Conservation (phyloP, 805 yeast species). For the Jamesozyma rosinii region DNA sequence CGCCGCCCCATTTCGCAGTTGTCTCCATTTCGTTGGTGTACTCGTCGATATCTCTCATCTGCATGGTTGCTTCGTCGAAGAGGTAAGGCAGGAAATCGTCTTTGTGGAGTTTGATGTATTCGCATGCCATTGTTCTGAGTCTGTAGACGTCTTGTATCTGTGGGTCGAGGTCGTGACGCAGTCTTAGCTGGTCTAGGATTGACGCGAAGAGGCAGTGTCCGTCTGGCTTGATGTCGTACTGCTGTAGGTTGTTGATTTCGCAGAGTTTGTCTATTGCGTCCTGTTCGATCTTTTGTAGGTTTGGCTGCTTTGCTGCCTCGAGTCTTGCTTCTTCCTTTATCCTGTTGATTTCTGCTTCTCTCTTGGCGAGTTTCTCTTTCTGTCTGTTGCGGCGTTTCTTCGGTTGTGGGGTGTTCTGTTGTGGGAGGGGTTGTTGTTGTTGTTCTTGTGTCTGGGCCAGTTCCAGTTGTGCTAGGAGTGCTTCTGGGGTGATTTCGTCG, state of each 20-base stretch:
- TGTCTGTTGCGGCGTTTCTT: conserved; percentile 60
- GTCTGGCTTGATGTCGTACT: conserved; percentile 74
- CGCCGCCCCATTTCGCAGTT: conserved; percentile 97
- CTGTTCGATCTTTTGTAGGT: conserved; percentile 62
- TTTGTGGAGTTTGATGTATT: conserved; percentile 52
- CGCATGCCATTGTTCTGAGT: conserved; percentile 56
- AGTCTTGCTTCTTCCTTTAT: conserved; percentile 56
- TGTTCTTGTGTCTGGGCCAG: conserved; percentile 15
- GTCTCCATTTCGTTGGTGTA: conserved; percentile 59
- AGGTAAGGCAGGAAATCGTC: conserved; percentile 74
- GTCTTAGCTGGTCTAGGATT: conserved; percentile 61
- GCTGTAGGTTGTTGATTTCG: conserved; percentile 37
- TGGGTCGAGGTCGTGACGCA: conserved; percentile 37
- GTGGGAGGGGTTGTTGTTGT: too few species aligned
- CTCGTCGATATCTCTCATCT: conserved; percentile 51
- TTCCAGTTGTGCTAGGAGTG: conserved; percentile 51
- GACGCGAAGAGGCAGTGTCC: conserved; percentile 92
- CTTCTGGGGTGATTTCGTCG: conserved; percentile 57
- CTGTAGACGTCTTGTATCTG: conserved; percentile 26
- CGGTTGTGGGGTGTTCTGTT: too few species aligned
- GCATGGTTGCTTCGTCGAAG: conserved; percentile 67
- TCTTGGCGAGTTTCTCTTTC: conserved; percentile 68
- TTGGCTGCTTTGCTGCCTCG: conserved; percentile 62
- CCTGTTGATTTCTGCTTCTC: conserved; percentile 59
- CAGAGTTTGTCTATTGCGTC: conserved; percentile 54